Evolutionary conservation across 257 asterid species (phyloP), one percentile per base, ranked within the genome.

Genomic region (Nicotiana attenuata): DNA sequence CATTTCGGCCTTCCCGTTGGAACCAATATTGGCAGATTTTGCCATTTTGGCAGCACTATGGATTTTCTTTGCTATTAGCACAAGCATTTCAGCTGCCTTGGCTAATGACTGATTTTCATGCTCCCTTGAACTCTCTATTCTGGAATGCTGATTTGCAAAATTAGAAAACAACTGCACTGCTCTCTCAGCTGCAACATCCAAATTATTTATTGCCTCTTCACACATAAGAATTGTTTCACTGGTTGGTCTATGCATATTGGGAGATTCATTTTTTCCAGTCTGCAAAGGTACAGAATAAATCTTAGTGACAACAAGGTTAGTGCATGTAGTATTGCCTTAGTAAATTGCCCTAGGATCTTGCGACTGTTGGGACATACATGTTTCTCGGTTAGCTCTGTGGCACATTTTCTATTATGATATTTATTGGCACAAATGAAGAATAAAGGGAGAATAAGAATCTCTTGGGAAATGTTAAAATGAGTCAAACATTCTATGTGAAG

Each of bases 101-200:
- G 81, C 79, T 60, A 45, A 82, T 73, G 85, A 81, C 68, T 73
- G 89, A 85, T 60, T 50, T 84, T 82, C 83, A 55, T 66, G 33
- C 28, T 65, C 83, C 71, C 78, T 41, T 38, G 84, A 81, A 56
- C 73, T 77, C 52, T 85, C 86, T 28, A 85, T 89, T 77, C 81
- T 71, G 9, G 8, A 60, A 41, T 77, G 67, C 83, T 59, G 78
- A 20, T 80, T 68, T 78, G 86, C 87, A 83, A 90, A 80, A 81
- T 76, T 78, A 87, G 86, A 65, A 77, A 90, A 85, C 47, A 86
- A 82, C 86, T 84, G 88, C 76, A 91, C 81, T 35, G 87, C 88
- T 68, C 76, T 85, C 82, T 91, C 92, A 81, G 90, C 87, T 82
- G 91, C 96, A 80, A 82, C 83, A 81, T 92, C 94, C 88, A 92